These are phyloP conservation scores for Clitopilus passeckerianus DNA, from an alignment of 768 basidiomycete species.

Conservation along the genomic window DNA sequence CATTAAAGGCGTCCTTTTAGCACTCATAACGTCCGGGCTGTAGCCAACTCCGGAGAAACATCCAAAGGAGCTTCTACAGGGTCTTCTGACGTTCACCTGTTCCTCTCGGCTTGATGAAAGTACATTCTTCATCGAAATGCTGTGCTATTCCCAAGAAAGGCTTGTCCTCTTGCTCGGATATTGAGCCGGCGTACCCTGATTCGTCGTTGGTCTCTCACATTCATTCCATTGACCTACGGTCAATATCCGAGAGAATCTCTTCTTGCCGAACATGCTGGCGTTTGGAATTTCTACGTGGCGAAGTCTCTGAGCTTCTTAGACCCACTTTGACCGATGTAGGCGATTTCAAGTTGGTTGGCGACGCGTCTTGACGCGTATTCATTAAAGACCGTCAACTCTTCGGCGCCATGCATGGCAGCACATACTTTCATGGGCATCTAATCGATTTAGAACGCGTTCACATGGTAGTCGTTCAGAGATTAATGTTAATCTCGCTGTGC, in stretches of 20 bases:
- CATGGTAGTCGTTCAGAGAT: too few relatives aligned
- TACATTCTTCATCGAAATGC: not conserved
- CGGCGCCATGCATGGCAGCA: too few relatives aligned
- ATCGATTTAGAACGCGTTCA: too few relatives aligned
- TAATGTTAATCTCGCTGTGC: too few relatives aligned
- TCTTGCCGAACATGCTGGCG: not conserved
- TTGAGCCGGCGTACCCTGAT: not conserved
- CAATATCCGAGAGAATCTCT: not conserved
- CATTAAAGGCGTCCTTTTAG: not conserved
- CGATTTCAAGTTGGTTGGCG: not conserved
- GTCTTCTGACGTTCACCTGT: not conserved
- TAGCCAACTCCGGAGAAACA: not conserved
- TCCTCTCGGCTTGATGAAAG: not conserved
- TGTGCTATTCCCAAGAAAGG: not conserved
- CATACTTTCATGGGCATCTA: too few relatives aligned
- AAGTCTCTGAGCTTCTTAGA: not conserved
- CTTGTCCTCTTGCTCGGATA: not conserved
- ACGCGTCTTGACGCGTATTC: too few relatives aligned
- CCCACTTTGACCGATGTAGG: not conserved
- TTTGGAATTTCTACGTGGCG: not conserved
- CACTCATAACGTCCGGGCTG: not conserved
- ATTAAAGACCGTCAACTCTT: too few relatives aligned
- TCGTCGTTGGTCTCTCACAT: not conserved
- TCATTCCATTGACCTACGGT: not conserved
- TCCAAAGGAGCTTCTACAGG: not conserved